These are phyloP conservation scores for Solioccasus polychromus DNA, from an alignment of 768 basidiomycete genomes.

Conservation along the genomic window DNA sequence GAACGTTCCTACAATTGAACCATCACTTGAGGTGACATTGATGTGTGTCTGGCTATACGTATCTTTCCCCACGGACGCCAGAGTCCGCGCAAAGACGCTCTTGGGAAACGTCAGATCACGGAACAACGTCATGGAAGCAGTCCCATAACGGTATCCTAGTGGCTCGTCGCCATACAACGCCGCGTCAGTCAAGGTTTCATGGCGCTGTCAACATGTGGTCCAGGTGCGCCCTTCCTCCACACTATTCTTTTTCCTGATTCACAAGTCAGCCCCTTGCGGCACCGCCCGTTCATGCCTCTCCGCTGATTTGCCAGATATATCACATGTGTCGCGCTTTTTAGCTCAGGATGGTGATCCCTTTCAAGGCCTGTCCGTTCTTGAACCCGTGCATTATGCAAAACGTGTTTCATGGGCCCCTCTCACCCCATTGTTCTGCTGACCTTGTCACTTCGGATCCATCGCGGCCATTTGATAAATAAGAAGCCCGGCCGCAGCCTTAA, in stretches of 20 bases:
- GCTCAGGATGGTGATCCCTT: conserved; percentile 21
- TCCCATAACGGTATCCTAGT: conserved; percentile 26
- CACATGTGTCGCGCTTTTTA: conserved; percentile 10
- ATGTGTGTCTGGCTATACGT: conserved; percentile 4
- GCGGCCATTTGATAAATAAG: conserved; percentile 34
- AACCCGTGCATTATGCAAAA: conserved; percentile 19
- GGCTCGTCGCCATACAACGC: conserved; percentile 29
- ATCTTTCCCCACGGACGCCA: conserved; percentile 17
- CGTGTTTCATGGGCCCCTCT: conserved; percentile 32
- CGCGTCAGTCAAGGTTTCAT: conserved; percentile 35
- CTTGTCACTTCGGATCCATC: conserved; percentile 24
- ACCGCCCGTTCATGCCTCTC: conserved; percentile 23
- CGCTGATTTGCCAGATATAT: conserved; percentile 37
- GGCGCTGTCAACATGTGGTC: conserved; percentile 31
- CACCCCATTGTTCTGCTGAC: conserved; percentile 23
- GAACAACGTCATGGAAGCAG: conserved; percentile 24
- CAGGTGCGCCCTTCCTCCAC: conserved; percentile 29
- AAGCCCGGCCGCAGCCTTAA: conserved; percentile 30
- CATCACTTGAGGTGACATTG: conserved; percentile 6
- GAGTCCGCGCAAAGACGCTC: conserved; percentile 10
- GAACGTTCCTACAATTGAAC: conserved; percentile 7
- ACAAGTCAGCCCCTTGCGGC: conserved; percentile 22
- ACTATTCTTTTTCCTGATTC: conserved; percentile 21
- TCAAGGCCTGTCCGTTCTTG: conserved; percentile 28
- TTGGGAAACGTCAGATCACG: conserved; percentile 26